These are phyloP conservation scores for Candolleomyces aberdarensis DNA, from an alignment of 768 basidiomycete genomes.

Conservation along the genomic window DNA sequence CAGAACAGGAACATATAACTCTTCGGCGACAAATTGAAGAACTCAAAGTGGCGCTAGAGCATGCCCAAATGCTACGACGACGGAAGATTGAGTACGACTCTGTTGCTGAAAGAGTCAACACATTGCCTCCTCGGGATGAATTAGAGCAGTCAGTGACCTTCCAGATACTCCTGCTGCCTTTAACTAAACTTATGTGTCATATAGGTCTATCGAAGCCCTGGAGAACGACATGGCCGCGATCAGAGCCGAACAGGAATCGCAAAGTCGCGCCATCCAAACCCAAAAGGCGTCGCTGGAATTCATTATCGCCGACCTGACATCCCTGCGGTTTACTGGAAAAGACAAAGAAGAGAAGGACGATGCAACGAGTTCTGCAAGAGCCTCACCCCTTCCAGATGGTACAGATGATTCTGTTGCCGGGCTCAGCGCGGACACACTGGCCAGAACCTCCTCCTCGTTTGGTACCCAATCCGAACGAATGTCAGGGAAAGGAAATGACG, in stretches of 20 bases:
- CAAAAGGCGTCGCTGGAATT: constrained; percentile 67
- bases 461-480: constrained; percentile 11
- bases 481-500: constrained; percentile 19
- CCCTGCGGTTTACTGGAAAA: constrained; percentile 66
- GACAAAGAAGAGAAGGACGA: constrained; percentile 59
- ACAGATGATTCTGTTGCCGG: constrained; percentile 11
- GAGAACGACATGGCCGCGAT: constrained; percentile 82
- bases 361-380: constrained; percentile 42
- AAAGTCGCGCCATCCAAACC: constrained; percentile 59
- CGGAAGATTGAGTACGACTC: constrained; percentile 87
- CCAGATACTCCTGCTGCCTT: neutral
- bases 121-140: constrained; percentile 72
- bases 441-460: constrained; percentile 5
- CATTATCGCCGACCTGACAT: constrained; percentile 60
- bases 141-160: constrained; percentile 40
- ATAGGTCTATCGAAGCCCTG: constrained; percentile 62
- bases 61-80: constrained; percentile 71
- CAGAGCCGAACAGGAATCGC: constrained; percentile 68
- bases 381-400: constrained; percentile 39
- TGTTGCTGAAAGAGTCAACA: constrained; percentile 80
- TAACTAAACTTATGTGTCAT: neutral
- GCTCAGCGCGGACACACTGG: constrained; percentile 3
- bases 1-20: constrained; percentile 70
- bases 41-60: constrained; percentile 71
- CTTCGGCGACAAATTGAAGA: constrained; percentile 71